Evolutionary conservation across 495 filamentous ascomycete species (phyloP), one percentile per base, ranked within the genome.

Genomic region (Xylona heveae): DNA sequence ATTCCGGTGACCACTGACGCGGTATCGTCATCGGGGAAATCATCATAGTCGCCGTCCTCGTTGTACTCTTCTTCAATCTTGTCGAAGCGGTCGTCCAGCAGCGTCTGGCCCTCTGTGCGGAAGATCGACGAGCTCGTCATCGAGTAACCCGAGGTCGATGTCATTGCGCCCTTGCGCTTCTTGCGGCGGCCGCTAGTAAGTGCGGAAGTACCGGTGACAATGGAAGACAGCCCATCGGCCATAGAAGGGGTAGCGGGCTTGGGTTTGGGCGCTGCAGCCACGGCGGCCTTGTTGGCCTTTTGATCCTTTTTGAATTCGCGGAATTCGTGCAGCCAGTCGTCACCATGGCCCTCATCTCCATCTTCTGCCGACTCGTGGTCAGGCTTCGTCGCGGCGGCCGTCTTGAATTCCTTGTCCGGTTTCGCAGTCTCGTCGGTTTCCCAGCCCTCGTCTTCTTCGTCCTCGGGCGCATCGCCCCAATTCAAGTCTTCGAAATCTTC

Each of bases 81-180:
- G 42, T 94, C 88, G 46, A 95, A 99, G 9, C 88, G 71, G 26
- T 71, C 72, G 48, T 99, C 90, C 13, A 95, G 60, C 7, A 83
- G 64, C 4, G 71, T 71, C 23, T 83, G 63, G n/a, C 81, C 80
- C 38, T 93, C 88, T 1, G 85, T 95, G 25, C 90, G 68, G 14
- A 74, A 68, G 5, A 95, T 59, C 0, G 83, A 74, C 0, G 88
- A 93, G 4, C 79, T 91, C 0, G 76, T 83, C 90, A 95, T 99
- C n/a, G 82, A 92, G 56, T 92, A 95, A 10, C 66, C 64, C 4
- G 85, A 85, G 1, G 76, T 78, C 43, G 76, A 79, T 14, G 88
- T 94, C 49, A 88, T 49, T 13, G 88, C 83, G 28, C 82, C 82
- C 52, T 83, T 88, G 38, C 81, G 66, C 67, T 85, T 90, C 68